Percentiles rank a stretch among this genome's conserved stretches.
These are phyloP conservation scores for Fusarium sublunatum DNA, from an alignment of 2,329 filamentous ascomycete species.

Conservation along the genomic window DNA sequence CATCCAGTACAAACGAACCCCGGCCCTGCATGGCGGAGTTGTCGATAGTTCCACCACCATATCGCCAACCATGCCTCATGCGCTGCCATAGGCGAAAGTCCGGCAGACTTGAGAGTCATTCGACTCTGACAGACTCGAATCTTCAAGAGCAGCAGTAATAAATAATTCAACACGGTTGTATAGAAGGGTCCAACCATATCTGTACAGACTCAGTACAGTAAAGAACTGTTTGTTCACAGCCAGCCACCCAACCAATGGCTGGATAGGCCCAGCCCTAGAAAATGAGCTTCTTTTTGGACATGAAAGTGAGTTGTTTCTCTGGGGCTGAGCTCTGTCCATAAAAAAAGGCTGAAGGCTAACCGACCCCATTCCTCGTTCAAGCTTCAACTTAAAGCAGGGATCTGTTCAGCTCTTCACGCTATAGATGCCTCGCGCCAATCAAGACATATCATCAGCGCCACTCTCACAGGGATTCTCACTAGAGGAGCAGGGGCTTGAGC, in stretches of 20 bases:
- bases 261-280: background rate
- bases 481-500: constrained; percentile 16
- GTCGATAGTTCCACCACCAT: constrained; percentile 19
- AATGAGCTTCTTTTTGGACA: constrained; percentile 16
- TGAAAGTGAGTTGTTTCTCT: constrained; percentile 19
- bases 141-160: background rate
- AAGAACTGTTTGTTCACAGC: background rate
- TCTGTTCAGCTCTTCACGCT: constrained; percentile 40
- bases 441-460: constrained; percentile 21
- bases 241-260: background rate
- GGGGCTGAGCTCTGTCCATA: constrained; percentile 16
- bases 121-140: background rate
- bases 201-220: background rate
- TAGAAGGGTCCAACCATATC: background rate
- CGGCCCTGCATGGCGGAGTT: constrained; percentile 13
- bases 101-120: background rate
- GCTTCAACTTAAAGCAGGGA: constrained; percentile 11
- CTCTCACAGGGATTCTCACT: constrained; percentile 7
- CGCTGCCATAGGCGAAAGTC: constrained; percentile 1
- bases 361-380: constrained; percentile 18
- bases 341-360: constrained; percentile 8
- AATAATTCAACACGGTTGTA: background rate
- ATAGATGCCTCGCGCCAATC: constrained; percentile 31
- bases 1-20: constrained; percentile 9
- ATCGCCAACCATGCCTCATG: constrained; percentile 14